phyloP scores from a whole-genome alignment of 176 grass and related monocot genomes.

The Secale cereale region DNA sequence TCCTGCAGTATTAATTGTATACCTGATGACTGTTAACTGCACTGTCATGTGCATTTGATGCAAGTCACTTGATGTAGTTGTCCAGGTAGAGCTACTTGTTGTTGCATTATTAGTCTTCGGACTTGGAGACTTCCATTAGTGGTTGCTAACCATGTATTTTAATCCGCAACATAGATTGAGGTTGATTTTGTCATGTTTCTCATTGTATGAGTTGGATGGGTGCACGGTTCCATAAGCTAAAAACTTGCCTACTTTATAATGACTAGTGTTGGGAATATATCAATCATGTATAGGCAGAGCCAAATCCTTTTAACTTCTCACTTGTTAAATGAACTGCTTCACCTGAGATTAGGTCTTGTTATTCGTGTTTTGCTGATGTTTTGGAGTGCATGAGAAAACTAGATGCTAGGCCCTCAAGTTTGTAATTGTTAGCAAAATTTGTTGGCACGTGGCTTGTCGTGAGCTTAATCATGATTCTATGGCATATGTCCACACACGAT shows the following conservation, averaged over 20 bases:
- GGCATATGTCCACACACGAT: neutral
- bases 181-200: neutral
- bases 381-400: constrained; percentile 12
- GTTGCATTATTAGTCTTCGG: neutral
- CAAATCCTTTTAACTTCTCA: neutral
- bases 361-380: neutral
- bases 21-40: neutral
- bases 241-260: constrained; percentile 4
- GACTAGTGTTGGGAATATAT: neutral
- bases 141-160: constrained; percentile 1
- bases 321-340: constrained; percentile 2
- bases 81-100: neutral
- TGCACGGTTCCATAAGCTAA: neutral
- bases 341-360: neutral
- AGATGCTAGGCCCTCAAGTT: neutral
- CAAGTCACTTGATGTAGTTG: neutral
- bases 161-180: neutral
- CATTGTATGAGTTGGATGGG: constrained; percentile 4
- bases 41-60: neutral
- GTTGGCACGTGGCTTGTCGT: neutral
- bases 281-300: neutral
- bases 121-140: neutral
- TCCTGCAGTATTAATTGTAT: constrained; percentile 6
- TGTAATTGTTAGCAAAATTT: neutral
- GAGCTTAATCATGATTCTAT: neutral